Conservation (phyloP, 352 stramenopile species). For the Phytophthora syringae region DNA sequence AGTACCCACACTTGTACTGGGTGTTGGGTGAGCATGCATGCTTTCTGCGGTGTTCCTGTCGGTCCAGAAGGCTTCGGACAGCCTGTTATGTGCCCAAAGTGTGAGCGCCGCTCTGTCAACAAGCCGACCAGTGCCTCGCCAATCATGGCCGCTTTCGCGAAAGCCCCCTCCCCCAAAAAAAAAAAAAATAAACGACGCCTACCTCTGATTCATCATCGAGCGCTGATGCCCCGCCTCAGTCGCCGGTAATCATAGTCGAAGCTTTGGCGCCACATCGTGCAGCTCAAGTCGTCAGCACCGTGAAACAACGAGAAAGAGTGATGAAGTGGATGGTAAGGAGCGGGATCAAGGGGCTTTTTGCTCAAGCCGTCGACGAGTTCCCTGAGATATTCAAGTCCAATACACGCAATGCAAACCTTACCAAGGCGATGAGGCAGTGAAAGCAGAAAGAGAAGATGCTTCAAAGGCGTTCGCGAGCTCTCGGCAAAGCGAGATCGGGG, state of each 20-base stretch:
- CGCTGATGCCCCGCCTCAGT: no score
- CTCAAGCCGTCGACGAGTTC: slow-evolving; percentile 7
- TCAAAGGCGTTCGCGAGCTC: background rate
- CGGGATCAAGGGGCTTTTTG: slow-evolving; percentile 9
- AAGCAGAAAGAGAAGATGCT: slow-evolving; percentile 3
- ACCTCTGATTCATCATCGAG: no score
- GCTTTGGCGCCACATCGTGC: no score
- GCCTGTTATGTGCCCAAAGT: slow-evolving; percentile 1
- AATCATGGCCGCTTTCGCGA: slow-evolving; percentile 3
- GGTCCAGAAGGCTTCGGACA: background rate
- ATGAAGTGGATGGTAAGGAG: background rate
- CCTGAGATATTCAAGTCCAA: slow-evolving; percentile 3
- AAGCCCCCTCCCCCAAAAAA: no score
- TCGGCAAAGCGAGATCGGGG: background rate
- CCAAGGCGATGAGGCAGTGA: slow-evolving; percentile 14
- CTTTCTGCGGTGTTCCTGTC: slow-evolving; percentile 13
- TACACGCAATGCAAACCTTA: slow-evolving; percentile 11
- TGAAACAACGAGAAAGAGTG: slow-evolving; percentile 3
- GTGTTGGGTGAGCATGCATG: no score
- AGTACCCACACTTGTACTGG: no score
- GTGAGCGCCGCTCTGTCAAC: background rate
- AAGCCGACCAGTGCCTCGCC: background rate
- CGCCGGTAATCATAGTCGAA: no score
- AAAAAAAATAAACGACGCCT: no score
- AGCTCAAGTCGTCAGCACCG: background rate